phyloP scores from a whole-genome alignment of 1,139 yeast species.

The Debaryomycetaceae sp. region DNA sequence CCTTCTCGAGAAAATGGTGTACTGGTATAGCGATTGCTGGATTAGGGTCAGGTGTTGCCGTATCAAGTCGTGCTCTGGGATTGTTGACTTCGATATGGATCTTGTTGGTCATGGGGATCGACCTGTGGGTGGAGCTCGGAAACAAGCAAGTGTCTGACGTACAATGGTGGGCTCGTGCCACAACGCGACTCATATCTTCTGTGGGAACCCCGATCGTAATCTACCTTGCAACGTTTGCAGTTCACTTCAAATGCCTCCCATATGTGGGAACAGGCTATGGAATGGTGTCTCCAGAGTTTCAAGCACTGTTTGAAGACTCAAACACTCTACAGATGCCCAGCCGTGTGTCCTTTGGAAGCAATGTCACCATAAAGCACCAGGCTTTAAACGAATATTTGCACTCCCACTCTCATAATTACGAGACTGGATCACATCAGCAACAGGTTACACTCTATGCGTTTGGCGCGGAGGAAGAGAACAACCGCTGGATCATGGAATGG shows the following conservation, averaged over 20 bases:
- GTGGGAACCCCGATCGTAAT: conserved; percentile 38
- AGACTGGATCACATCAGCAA: conserved; percentile 48
- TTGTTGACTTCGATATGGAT: conserved; percentile 43
- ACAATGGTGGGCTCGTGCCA: conserved; percentile 20
- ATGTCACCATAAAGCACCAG: conserved; percentile 56
- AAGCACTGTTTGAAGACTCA: conserved; percentile 36
- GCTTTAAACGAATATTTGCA: conserved; percentile 56
- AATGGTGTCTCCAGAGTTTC: conserved; percentile 46
- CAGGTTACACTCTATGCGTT: conserved; percentile 58
- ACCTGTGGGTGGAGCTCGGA: conserved; percentile 48
- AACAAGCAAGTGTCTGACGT: conserved; percentile 35
- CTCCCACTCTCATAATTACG: conserved; percentile 47
- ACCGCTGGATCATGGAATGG: conserved; percentile 59
- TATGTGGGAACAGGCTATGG: conserved; percentile 41
- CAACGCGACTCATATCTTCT: conserved; percentile 21
- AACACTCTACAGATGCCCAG: conserved; percentile 28
- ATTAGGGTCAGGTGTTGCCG: conserved; percentile 38
- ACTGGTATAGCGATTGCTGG: conserved; percentile 31
- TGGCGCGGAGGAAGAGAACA: conserved; percentile 41
- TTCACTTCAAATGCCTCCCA: conserved; percentile 40
- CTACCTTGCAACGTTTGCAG: conserved; percentile 35
- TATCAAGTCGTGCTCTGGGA: conserved; percentile 48
- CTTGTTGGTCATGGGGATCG: conserved; percentile 23
- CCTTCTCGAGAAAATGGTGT: conserved; percentile 26
- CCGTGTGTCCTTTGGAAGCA: conserved; percentile 53